Percentiles rank a stretch among this genome's conserved stretches.
Evolutionary conservation across 495 filamentous ascomycete genomes (phyloP).

Genomic region (Umbilicaria muhlenbergii): DNA sequence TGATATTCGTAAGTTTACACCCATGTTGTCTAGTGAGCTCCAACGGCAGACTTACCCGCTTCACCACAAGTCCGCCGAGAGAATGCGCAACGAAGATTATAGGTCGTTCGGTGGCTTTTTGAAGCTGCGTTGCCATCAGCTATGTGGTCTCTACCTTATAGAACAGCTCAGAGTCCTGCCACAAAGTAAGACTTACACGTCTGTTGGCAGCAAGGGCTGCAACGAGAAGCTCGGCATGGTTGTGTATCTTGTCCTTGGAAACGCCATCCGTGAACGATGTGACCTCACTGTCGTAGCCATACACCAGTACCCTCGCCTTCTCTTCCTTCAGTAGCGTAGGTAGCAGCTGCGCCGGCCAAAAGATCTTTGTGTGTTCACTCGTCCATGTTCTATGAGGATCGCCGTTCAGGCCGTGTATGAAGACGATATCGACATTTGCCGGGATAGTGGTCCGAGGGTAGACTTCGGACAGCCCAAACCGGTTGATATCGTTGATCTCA

Average conservation of each 20-base stretch:
- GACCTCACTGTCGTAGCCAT: slow-evolving; percentile 76
- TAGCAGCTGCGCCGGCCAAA: slow-evolving; percentile 66
- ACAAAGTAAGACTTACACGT: slow-evolving; percentile 25
- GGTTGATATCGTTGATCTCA: slow-evolving; percentile 23
- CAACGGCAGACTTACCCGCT: slow-evolving; percentile 28
- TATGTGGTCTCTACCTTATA: slow-evolving; percentile 7
- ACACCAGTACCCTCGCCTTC: slow-evolving; percentile 58
- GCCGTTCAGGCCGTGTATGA: slow-evolving; percentile 77
- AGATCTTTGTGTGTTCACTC: slow-evolving; percentile 41
- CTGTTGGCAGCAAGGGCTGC: slow-evolving; percentile 42
- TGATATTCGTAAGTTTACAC: slow-evolving; percentile 2
- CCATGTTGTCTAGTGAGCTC: slow-evolving; percentile 9
- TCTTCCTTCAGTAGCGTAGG: slow-evolving; percentile 44
- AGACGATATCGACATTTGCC: slow-evolving; percentile 50
- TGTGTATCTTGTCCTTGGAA: slow-evolving; percentile 60
- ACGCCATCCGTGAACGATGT: slow-evolving; percentile 43
- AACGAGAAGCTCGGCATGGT: slow-evolving; percentile 72
- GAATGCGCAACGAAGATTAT: slow-evolving; percentile 82
- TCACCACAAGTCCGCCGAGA: slow-evolving; percentile 68
- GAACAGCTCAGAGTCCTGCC: slow-evolving; percentile 15
- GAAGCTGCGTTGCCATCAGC: slow-evolving; percentile 23
- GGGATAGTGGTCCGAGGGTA: slow-evolving; percentile 36
- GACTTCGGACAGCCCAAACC: slow-evolving; percentile 54
- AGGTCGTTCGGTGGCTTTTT: slow-evolving; percentile 40
- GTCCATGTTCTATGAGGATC: slow-evolving; percentile 65